Conservation (phyloP, 192 early-diverging fungal genomes). For the Allomyces javanicus region DNA sequence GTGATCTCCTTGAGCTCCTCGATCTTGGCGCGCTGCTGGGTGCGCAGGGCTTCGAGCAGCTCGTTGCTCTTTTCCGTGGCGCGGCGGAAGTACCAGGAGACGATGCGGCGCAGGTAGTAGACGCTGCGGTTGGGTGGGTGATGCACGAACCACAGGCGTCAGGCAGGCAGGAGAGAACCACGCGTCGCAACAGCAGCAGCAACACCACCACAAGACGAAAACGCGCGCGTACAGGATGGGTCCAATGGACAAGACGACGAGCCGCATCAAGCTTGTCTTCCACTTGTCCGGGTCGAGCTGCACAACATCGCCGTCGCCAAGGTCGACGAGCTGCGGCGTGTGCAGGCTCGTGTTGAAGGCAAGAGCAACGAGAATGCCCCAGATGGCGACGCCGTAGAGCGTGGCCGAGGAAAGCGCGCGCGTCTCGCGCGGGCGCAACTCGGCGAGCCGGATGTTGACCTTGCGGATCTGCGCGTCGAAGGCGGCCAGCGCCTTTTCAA, state of each 20-base stretch:
- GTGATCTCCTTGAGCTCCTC: slow-evolving; percentile 94
- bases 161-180: slow-evolving; percentile 3
- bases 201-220: background rate
- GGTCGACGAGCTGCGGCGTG: slow-evolving; percentile 9
- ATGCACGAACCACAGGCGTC: background rate
- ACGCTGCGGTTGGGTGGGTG: background rate
- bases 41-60: slow-evolving; percentile 16
- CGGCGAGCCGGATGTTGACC: slow-evolving; percentile 16
- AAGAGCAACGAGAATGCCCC: slow-evolving; percentile 15
- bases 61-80: slow-evolving; percentile 7
- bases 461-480: slow-evolving; percentile 34
- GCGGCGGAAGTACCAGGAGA: background rate
- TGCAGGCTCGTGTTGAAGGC: slow-evolving; percentile 21
- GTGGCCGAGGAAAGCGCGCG: slow-evolving; percentile 16
- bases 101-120: background rate
- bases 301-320: slow-evolving; percentile 18
- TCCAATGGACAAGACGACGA: background rate
- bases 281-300: slow-evolving; percentile 11
- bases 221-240: background rate
- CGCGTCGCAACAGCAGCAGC: too few species aligned
- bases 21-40: slow-evolving; percentile 47
- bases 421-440: slow-evolving; percentile 9
- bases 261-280: background rate
- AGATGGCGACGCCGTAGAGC: slow-evolving; percentile 16
- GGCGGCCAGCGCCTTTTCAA: slow-evolving; percentile 33